phyloP scores from a whole-genome alignment of 1,284 basidiomycete genomes.

The Afroboletus lepidellus region DNA sequence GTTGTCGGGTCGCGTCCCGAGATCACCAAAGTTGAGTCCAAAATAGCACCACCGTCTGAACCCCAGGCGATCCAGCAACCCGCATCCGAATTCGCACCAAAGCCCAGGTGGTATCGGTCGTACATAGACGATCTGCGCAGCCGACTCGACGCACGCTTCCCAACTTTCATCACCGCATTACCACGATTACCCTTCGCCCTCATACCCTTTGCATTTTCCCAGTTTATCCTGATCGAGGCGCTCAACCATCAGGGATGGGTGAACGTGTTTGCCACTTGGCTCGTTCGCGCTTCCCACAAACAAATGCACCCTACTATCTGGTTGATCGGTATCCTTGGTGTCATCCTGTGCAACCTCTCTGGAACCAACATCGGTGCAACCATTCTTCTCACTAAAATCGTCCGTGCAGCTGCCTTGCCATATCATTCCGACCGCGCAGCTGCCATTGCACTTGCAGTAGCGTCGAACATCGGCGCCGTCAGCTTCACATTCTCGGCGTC shows the following conservation, averaged over 20 bases:
- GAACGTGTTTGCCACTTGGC: constrained; percentile 77
- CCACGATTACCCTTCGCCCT: constrained; percentile 78
- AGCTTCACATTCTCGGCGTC: constrained; percentile 90
- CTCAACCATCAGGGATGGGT: constrained; percentile 91
- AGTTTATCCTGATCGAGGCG: constrained; percentile 93
- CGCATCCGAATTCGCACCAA: neutral
- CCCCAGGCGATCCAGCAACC: neutral
- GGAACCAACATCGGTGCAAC: constrained; percentile 97
- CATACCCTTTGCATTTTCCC: constrained; percentile 90
- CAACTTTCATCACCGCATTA: constrained; percentile 70
- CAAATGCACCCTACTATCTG: constrained; percentile 52
- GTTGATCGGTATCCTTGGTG: constrained; percentile 59
- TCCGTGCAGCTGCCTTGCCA: constrained; percentile 30
- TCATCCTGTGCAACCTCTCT: constrained; percentile 84
- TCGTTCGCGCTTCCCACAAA: constrained; percentile 45
- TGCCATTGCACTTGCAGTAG: constrained; percentile 69
- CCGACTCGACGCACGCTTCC: constrained; percentile 51
- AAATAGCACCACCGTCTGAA: neutral
- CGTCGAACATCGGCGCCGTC: constrained; percentile 91
- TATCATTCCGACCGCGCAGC: constrained; percentile 35
- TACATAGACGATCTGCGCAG: constrained; percentile 22
- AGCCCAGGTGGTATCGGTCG: constrained; percentile 14
- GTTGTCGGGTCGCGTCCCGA: neutral
- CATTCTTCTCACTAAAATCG: constrained; percentile 76
- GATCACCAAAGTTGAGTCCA: neutral